Evolutionary conservation across 306 rosid genomes (phyloP), one percentile per base, ranked within the genome.

Genomic region (Carpinus viminea): DNA sequence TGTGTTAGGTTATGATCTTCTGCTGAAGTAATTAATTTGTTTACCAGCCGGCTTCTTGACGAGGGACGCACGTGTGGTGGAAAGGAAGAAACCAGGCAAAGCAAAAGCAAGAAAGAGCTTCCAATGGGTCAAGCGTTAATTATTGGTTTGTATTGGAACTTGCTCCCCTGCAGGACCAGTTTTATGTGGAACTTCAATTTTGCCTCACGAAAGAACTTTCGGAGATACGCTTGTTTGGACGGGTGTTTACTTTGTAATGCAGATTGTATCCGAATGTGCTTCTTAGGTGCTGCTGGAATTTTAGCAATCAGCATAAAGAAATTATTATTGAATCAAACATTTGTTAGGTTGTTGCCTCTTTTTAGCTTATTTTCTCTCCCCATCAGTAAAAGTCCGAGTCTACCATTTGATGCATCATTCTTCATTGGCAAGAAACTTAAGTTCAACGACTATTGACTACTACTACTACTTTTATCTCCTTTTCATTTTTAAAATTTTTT

Each of bases 81-180:
- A 95, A 86, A 90, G 99, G 93, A 95, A 95, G 78, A 95, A 95
- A 72, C 98, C 99, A 0, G 99, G 98, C 77, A 93, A 91, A 70
- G 99, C 99, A 24, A 93, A 91, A 87, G 99, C 99, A 88, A 91
- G 99, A 77, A 95, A 90, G 86, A 93, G 98, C 86, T 92, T 85
- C 93, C 99, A 95, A 84, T 95, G 99, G 99, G 98, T 95, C 86
- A 95, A 95, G 84, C 97, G 99, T 84, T 95, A 78, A 89, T 66
- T 56, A 13, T 31, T 47, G 56, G 10, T 43, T 43, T 18, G 72
- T n/a, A 65, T 75, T 3, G 12, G 26, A 77, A 45, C 64, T 80
- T 70, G 55, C 36, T 78, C 68, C 26, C 74, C 64, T 74, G 47
- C 26, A 77, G 51, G 54, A 38, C 31, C 15, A 20, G 51, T 70